A percentile compares a stretch with the other conserved stretches of the same genome.
These are phyloP conservation scores for Plasmodium ovale DNA, from an alignment of 169 alveolate species.

Conservation along the genomic window DNA sequence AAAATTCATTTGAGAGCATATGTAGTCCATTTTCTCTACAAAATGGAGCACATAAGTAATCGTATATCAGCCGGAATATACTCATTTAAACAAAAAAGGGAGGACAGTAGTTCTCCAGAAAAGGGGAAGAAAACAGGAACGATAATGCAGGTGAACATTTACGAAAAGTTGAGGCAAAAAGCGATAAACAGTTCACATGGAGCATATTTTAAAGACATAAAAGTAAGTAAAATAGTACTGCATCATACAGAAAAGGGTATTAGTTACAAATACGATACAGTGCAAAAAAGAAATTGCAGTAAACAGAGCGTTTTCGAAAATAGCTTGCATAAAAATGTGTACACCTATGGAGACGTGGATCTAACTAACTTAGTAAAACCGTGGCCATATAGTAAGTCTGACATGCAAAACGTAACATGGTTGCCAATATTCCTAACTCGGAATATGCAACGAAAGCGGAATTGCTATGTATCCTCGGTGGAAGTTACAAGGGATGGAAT, in stretches of 20 bases:
- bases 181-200: background rate
- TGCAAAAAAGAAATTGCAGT: background rate
- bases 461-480: conserved; percentile 13
- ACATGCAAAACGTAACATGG: background rate
- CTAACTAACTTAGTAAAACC: too few relatives aligned
- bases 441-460: background rate
- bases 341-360: background rate
- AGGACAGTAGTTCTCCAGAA: too few relatives aligned
- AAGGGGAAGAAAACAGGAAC: background rate
- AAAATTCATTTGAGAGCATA: conserved; percentile 3
- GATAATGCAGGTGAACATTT: background rate
- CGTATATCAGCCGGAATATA: background rate
- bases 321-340: conserved; percentile 32
- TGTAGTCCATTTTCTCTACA: background rate
- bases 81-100: background rate
- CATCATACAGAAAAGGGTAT: conserved; percentile 27
- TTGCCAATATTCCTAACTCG: conserved; percentile 19
- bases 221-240: conserved; percentile 12
- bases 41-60: background rate
- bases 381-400: too few relatives aligned
- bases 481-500: conserved; percentile 1
- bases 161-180: background rate
- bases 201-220: conserved; percentile 13
- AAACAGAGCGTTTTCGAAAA: background rate
- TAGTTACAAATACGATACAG: conserved; percentile 7